Evolutionary conservation across 2,329 filamentous ascomycete species (phyloP).

Genomic region (Calcarisporium arbuscula): DNA sequence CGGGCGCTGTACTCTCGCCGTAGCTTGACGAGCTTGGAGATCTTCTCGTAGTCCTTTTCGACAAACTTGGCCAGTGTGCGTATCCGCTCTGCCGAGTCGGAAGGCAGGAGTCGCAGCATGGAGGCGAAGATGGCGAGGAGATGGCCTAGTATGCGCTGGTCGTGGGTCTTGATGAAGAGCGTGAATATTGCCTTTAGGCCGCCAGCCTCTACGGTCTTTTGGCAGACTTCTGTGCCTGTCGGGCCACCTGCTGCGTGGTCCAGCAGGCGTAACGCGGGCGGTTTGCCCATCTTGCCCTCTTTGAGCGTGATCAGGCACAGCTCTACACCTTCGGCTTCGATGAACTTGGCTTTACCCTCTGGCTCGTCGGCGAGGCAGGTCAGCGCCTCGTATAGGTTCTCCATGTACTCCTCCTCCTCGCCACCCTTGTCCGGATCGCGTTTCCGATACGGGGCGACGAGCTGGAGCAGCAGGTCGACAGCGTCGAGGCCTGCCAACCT

Average conservation of each 20-base stretch:
- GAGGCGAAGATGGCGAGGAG: conserved; percentile 79
- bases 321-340: conserved; percentile 88
- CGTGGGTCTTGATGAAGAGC: conserved; percentile 76
- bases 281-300: conserved; percentile 78
- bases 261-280: conserved; percentile 69
- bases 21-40: conserved; percentile 62
- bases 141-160: conserved; percentile 68
- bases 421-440: conserved; percentile 78
- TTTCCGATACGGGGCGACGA: conserved; percentile 78
- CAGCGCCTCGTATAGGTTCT: conserved; percentile 85
- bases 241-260: conserved; percentile 65
- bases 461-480: conserved; percentile 73
- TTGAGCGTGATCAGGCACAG: conserved; percentile 86
- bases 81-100: conserved; percentile 71
- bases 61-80: conserved; percentile 88
- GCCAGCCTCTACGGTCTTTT: conserved; percentile 71
- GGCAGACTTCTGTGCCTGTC: conserved; percentile 58
- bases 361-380: conserved; percentile 73
- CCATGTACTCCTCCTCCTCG: conserved; percentile 90
- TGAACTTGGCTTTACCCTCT: conserved; percentile 70
- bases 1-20: conserved; percentile 61
- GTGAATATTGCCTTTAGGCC: conserved; percentile 82
- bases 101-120: conserved; percentile 72
- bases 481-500: conserved; percentile 61
- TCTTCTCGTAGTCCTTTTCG: conserved; percentile 89